Conservation (phyloP, 169 alveolate species). For the Pseudocohnilembus persalinus region DNA sequence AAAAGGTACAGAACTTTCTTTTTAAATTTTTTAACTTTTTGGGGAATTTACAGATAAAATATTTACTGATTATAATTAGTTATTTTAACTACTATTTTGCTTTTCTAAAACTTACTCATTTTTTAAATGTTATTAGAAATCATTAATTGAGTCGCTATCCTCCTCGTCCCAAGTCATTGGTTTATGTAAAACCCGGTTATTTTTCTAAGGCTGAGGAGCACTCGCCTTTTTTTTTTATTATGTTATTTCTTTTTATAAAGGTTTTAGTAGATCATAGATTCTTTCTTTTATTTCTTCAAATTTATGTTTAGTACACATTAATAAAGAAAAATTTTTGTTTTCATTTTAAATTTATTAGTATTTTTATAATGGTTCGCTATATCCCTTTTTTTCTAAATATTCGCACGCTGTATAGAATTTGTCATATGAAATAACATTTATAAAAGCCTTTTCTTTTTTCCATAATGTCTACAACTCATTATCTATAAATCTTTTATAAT, state of each 20-base stretch:
- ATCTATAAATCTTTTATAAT: constrained; percentile 22
- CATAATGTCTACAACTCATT: background rate
- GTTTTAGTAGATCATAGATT: background rate
- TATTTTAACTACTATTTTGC: too few species aligned
- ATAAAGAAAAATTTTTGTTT: constrained; percentile 16
- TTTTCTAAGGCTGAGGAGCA: too few species aligned
- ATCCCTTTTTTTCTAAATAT: constrained; percentile 22
- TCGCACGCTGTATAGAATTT: constrained; percentile 21
- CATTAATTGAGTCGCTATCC: too few species aligned
- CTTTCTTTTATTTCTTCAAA: constrained; percentile 19
- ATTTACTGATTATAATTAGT: too few species aligned
- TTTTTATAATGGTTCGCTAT: constrained; percentile 1
- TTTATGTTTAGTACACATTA: constrained; percentile 24
- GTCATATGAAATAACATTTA: constrained; percentile 19
- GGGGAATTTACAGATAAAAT: too few species aligned
- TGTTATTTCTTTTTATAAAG: background rate
- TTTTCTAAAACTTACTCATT: too few species aligned
- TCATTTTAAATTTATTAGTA: constrained; percentile 11
- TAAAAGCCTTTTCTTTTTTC: constrained; percentile 17
- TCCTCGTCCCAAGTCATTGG: too few species aligned
- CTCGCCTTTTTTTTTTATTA: background rate
- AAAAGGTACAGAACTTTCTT: too few species aligned
- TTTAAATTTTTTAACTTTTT: too few species aligned
- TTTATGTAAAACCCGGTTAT: too few species aligned
- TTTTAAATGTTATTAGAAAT: too few species aligned